A percentile compares a stretch with the other conserved stretches of the same genome.
These are phyloP conservation scores for Sugiyamaella smithiae DNA, from an alignment of 805 yeast species.

Conservation along the genomic window DNA sequence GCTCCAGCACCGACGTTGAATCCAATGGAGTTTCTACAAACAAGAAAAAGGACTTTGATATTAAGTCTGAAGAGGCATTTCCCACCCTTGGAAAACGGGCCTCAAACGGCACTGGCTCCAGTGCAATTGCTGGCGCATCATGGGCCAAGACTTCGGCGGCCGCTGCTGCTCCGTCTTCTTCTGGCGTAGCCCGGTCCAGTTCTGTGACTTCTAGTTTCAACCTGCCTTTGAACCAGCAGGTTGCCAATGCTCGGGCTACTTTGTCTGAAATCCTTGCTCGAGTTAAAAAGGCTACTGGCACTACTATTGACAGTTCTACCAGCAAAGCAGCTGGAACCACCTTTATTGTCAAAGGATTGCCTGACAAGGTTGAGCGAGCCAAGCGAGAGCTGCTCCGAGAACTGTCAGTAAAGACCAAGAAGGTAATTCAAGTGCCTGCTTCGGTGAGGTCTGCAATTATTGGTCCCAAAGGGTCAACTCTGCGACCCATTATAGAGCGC, in stretches of 20 bases:
- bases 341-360: conserved; percentile 74
- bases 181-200: conserved; percentile 50
- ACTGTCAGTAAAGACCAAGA: conserved; percentile 68
- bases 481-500: conserved; percentile 71
- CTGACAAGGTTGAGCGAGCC: conserved; percentile 62
- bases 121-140: conserved; percentile 14
- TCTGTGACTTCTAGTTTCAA: conserved; percentile 77
- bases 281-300: conserved; percentile 57
- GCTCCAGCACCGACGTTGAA: neutral
- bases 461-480: conserved; percentile 80
- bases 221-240: conserved; percentile 66
- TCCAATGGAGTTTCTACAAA: conserved; percentile 2
- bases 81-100: conserved; percentile 28
- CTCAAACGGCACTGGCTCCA: conserved; percentile 12
- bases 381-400: conserved; percentile 71
- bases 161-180: conserved; percentile 29
- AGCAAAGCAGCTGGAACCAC: conserved; percentile 76
- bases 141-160: conserved; percentile 16
- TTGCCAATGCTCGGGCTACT: conserved; percentile 57
- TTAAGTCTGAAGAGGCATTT: conserved; percentile 31
- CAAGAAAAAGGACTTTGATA: conserved; percentile 20
- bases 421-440: conserved; percentile 67
- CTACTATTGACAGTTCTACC: conserved; percentile 78
- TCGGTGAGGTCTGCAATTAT: conserved; percentile 73
- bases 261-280: conserved; percentile 62